Conservation (phyloP, 2,329 filamentous ascomycete genomes). For the Orbilia oligospora region DNA sequence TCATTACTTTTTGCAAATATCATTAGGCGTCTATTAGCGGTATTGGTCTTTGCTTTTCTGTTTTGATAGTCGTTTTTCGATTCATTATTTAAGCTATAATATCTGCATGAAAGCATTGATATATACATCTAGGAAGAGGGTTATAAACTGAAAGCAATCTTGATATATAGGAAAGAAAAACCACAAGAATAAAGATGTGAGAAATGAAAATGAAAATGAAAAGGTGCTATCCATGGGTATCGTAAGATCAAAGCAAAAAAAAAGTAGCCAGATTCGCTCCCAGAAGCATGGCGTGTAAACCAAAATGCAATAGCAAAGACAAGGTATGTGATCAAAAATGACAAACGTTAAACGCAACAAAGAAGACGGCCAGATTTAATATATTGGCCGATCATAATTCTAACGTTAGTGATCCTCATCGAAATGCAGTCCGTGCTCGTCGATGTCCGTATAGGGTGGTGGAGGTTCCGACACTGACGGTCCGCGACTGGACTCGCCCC, state of each 20-base stretch:
- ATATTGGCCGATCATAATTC: too few relatives aligned
- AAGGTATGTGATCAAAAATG: neutral
- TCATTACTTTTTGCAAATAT: conserved; percentile 32
- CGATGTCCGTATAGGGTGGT: conserved; percentile 57
- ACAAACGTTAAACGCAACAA: too few relatives aligned
- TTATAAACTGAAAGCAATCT: conserved; percentile 24
- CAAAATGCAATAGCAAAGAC: conserved; percentile 6
- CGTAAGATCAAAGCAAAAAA: conserved; percentile 40
- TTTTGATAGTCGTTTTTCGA: conserved; percentile 15
- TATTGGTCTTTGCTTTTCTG: conserved; percentile 20
- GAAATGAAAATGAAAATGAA: neutral
- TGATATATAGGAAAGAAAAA: conserved; percentile 5
- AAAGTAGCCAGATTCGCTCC: conserved; percentile 27
- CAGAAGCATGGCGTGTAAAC: conserved; percentile 16
- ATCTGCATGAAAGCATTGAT: conserved; percentile 41
- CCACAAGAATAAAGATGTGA: conserved; percentile 14
- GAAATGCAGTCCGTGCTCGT: conserved; percentile 45
- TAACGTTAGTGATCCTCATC: conserved; percentile 57
- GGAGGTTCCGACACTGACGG: conserved; percentile 54
- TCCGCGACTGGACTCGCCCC: conserved; percentile 56
- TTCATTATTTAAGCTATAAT: conserved; percentile 41
- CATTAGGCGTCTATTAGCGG: conserved; percentile 58
- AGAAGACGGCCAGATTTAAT: too few relatives aligned
- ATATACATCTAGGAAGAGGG: conserved; percentile 24
- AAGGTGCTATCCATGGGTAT: conserved; percentile 59